Conservation (phyloP, 2,329 filamentous ascomycete genomes). For the Colletotrichum kahawae region DNA sequence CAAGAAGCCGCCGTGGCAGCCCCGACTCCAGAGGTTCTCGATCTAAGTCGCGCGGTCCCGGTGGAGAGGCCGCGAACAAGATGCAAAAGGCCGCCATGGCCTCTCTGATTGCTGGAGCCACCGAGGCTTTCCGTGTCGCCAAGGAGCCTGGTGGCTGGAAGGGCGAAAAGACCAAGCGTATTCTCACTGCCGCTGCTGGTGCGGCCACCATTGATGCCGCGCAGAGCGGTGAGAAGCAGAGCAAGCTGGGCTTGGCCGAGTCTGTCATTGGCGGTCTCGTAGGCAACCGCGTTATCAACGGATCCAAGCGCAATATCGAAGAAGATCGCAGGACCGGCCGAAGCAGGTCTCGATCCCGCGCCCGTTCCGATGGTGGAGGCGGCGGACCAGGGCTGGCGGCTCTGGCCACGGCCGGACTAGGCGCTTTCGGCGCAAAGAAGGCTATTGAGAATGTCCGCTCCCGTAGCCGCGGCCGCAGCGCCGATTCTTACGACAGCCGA, state of each 20-base stretch:
- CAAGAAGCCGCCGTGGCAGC: conserved; percentile 40
- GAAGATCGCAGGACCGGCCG: conserved; percentile 64
- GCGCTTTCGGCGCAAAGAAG: conserved; percentile 67
- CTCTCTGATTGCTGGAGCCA: conserved; percentile 85
- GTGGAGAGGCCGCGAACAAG: conserved; percentile 56
- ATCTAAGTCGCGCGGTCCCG: conserved; percentile 56
- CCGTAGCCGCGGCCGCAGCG: conserved; percentile 58
- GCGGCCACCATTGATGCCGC: conserved; percentile 86
- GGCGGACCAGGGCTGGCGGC: conserved; percentile 62
- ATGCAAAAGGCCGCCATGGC: conserved; percentile 90
- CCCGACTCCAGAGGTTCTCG: conserved; percentile 49
- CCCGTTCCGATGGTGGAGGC: conserved; percentile 56
- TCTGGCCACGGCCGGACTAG: conserved; percentile 66
- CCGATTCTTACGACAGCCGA: conserved; percentile 50
- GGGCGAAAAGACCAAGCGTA: conserved; percentile 88
- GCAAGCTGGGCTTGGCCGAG: conserved; percentile 84
- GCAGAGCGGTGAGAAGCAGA: conserved; percentile 72
- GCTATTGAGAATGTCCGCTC: conserved; percentile 54
- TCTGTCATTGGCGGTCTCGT: conserved; percentile 89
- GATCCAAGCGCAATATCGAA: conserved; percentile 70
- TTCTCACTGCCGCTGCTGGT: conserved; percentile 85
- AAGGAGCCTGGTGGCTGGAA: conserved; percentile 90
- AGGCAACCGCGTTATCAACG: conserved; percentile 85
- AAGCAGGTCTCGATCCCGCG: conserved; percentile 72
- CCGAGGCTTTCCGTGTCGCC: conserved; percentile 88